Evolutionary conservation across 441 rosid genomes (phyloP), one percentile per base, ranked within the genome.

Genomic region (Croton laevigatus): DNA sequence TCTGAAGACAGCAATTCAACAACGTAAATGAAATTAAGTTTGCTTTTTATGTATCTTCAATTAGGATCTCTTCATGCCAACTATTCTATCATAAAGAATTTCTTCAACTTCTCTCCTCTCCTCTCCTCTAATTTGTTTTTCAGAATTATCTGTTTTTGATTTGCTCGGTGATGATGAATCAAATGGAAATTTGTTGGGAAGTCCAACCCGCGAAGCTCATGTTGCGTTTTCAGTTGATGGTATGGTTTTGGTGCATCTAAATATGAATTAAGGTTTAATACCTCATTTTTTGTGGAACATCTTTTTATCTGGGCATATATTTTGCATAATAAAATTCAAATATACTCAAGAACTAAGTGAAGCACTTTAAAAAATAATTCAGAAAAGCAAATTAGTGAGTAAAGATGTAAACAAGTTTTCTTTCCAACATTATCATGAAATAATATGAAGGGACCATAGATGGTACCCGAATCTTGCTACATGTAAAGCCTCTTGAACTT

Each of bases 221-320:
- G 88, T 85, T 79, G 93, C 97, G 59, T 89, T 93, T 80, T 89
- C 98, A 82, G 84, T 91, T 62, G 87, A 88, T 80, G 98, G 98
- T 93, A 87, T 65, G 71, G 32, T 57, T 71, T 59, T 63, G 36
- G 38, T 62, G 5, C 40, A n/a, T 34, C 45, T 46, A 22, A 70
- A 54, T 55, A 59, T 57, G 10, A 59, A 58, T 55, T 34, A 20
- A 38, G 52, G 23, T 59, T 59, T 23, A 59, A 52, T 59, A 45
- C 23, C 49, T 62, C 48, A 32, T 7, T 51, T 59, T 14, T 71
- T 23, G 34, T 70, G 54, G 60, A 57, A 45, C 60, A 27, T 4
- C 0, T 1, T 38, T 16, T 60, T 23, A 54, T 44, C 59, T 20
- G 4, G 40, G 62, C 55, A 59, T 14, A 52, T 63, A 45, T 65